A percentile compares a stretch with the other conserved stretches of the same genome.
Conservation (phyloP, 352 stramenopile genomes). For the Pythium plurisporium region DNA sequence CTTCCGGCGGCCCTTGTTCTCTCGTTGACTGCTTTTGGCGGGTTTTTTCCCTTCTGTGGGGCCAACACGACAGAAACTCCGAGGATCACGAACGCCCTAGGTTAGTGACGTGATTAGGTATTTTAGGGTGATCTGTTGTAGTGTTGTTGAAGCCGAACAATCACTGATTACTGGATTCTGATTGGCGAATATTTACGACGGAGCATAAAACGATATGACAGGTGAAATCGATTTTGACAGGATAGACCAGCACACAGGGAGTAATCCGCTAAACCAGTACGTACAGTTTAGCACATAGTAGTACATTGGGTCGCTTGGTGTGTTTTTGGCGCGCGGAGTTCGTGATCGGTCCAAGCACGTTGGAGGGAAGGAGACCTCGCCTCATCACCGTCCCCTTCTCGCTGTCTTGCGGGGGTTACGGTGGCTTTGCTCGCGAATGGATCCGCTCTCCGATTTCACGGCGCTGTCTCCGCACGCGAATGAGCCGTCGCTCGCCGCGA, state of each 20-base stretch:
- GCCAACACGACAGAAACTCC: conserved; percentile 7
- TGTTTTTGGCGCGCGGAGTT: background rate
- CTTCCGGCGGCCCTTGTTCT: conserved; percentile 1
- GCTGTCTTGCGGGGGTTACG: too few relatives aligned
- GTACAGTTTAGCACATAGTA: too few relatives aligned
- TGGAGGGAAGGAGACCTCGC: conserved; percentile 7
- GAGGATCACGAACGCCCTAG: background rate
- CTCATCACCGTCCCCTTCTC: too few relatives aligned
- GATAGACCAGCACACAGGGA: conserved; percentile 16
- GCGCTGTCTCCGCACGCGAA: conserved; percentile 26
- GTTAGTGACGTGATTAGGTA: conserved; percentile 12
- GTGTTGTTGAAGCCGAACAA: conserved; percentile 13
- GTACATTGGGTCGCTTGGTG: too few relatives aligned
- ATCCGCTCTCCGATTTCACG: conserved; percentile 27
- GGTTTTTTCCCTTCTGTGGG: conserved; percentile 4
- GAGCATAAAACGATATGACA: too few relatives aligned
- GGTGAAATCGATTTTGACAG: background rate
- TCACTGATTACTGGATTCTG: background rate
- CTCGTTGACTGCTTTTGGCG: background rate
- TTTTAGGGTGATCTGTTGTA: background rate
- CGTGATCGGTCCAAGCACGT: too few relatives aligned
- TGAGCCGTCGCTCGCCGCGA: background rate
- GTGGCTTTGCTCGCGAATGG: too few relatives aligned
- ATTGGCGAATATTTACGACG: conserved; percentile 3
- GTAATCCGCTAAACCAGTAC: too few relatives aligned